Conservation (phyloP, 805 yeast species). For the Zygoascus bituminiphila region DNA sequence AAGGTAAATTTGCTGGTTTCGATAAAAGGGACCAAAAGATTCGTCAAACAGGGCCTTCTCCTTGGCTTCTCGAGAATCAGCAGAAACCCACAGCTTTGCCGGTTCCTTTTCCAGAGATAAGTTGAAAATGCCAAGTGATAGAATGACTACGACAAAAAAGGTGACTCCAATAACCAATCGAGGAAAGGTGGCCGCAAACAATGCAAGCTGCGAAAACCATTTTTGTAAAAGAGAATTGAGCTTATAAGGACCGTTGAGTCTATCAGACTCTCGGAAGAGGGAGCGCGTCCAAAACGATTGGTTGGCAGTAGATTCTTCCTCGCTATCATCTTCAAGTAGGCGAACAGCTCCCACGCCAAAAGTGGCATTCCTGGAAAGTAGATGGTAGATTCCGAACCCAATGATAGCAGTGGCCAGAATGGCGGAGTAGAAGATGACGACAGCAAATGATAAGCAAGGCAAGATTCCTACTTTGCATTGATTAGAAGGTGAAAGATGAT, state of each 20-base stretch:
- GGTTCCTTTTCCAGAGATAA: conserved; percentile 71
- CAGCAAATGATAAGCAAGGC: conserved; percentile 66
- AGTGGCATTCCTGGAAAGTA: background rate
- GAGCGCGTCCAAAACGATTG: conserved; percentile 17
- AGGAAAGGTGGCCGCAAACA: conserved; percentile 56
- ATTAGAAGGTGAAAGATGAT: conserved; percentile 33
- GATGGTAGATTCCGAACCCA: conserved; percentile 2
- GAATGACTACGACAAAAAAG: conserved; percentile 33
- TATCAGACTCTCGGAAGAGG: conserved; percentile 11
- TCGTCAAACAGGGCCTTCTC: conserved; percentile 65
- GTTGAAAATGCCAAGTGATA: conserved; percentile 45
- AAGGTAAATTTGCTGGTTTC: conserved; percentile 77
- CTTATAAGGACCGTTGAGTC: conserved; percentile 31
- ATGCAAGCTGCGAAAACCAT: conserved; percentile 44
- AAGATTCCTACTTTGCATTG: conserved; percentile 50
- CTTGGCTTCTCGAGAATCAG: conserved; percentile 56
- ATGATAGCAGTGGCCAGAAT: conserved; percentile 17
- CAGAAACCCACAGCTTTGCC: conserved; percentile 82
- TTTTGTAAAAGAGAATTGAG: conserved; percentile 42
- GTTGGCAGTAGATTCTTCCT: conserved; percentile 21
- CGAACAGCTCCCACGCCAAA: conserved; percentile 1
- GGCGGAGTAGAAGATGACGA: conserved; percentile 43
- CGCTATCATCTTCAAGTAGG: conserved; percentile 1
- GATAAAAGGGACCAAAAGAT: conserved; percentile 84
- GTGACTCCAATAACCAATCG: conserved; percentile 40